Percentiles rank a stretch among this genome's conserved stretches.
Evolutionary conservation across 2,329 filamentous ascomycete species (phyloP).

Genomic region (Colletotrichum abscissum): DNA sequence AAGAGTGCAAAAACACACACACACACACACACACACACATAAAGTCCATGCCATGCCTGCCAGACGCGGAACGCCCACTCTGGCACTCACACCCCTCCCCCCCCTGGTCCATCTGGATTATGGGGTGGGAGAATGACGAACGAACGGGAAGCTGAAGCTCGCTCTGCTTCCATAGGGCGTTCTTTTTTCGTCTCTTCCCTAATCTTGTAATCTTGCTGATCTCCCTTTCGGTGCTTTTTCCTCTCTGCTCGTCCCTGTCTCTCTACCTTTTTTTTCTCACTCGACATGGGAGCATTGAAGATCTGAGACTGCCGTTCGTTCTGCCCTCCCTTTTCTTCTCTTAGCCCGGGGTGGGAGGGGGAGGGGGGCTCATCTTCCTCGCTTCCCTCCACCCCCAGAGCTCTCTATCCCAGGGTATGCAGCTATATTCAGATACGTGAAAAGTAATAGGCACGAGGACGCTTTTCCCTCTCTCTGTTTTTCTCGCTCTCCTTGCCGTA

Average conservation of each 20-base stretch:
- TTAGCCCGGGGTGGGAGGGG: no score
- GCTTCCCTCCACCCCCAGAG: background rate
- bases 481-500: background rate
- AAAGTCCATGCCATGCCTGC: constrained; percentile 6
- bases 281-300: background rate
- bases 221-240: background rate
- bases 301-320: background rate
- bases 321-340: background rate
- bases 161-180: background rate
- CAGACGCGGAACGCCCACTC: constrained; percentile 10
- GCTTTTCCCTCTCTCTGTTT: background rate
- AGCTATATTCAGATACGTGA: constrained; percentile 32
- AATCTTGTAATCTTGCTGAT: background rate
- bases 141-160: constrained; percentile 6
- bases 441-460: constrained; percentile 19
- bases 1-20: background rate
- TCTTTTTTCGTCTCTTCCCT: constrained; percentile 2
- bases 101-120: background rate
- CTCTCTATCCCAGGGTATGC: constrained; percentile 8
- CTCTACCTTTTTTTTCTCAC: background rate
- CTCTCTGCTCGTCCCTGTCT: background rate
- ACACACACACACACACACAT: background rate
- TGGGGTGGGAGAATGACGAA: constrained; percentile 27
- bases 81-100: background rate
- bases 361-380: background rate